Base-by-base conservation (phyloP, 805 yeast species). In the Blastobotrys robertii region DNA sequence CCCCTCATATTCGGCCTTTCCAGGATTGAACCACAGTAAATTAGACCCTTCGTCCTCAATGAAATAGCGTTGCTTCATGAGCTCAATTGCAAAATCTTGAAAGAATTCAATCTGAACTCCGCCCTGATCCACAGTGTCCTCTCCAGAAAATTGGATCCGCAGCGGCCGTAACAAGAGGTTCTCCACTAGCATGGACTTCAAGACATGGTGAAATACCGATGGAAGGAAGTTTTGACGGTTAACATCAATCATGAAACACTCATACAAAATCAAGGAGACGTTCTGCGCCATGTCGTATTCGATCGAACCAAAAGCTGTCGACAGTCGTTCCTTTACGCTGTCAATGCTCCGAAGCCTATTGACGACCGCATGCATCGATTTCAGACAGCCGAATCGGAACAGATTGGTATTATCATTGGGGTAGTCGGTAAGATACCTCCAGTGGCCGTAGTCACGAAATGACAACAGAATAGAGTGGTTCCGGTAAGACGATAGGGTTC, bases 51-150 rank as follows among this genome's bases (percentile, higher is more conserved):
- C 40, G 10, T 52, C 52, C 10, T 35, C 30, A 30, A 54, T 49
- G 9, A 53, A 38, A 16, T 42, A 44, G 3, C 31, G 34, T 2
- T 52, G 44, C 16, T 45, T 42, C 29, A 54, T 39, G 9, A 58
- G 19, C 16, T 38, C 39, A 22, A 46, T 30, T 1, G 59, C 62
- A 9, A 58, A 32, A 8, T 37, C 29, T 8, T 51, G 43, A 35
- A 58, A 59, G 3, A 59, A 46, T 45, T 58, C 63, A 12, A 46
- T 44, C 34, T 57, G 59, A 6, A 58, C 56, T 1, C 63, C 63
- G 16, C 63, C 63, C 2, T 52, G 53, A 30, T 58, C 63, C 8
- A 51, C 49, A 29, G 59, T 62, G 15, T 52, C 49, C 25, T 57
- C 61, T 14, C 58, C 58, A 2, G 38, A 35, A 39, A 51, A 48